Percentiles rank a stretch among this genome's conserved stretches.
Conservation (phyloP, 306 rosid genomes). For the Casuarina glauca region DNA sequence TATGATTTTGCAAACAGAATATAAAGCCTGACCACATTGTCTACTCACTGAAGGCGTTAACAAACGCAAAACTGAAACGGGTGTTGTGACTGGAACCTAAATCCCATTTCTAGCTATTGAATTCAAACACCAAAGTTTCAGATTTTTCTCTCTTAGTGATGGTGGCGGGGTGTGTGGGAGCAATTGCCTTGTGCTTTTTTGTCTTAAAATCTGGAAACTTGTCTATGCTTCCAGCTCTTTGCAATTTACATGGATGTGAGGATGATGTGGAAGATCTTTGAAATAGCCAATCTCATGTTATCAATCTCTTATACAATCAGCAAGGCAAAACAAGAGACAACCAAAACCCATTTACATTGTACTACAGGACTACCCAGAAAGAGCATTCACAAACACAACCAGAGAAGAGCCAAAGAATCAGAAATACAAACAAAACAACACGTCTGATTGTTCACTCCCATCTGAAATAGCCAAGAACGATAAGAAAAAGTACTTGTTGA, state of each 20-base stretch:
- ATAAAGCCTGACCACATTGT: not conserved
- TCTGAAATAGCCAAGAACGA: slow-evolving; percentile 26
- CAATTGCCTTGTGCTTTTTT: too few species aligned
- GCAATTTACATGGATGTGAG: too few species aligned
- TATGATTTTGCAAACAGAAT: not conserved
- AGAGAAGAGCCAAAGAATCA: slow-evolving; percentile 27
- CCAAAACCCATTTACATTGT: slow-evolving; percentile 17
- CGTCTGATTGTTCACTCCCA: slow-evolving; percentile 33
- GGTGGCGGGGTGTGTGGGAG: too few species aligned
- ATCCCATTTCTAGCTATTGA: not conserved
- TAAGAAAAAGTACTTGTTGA: slow-evolving; percentile 21
- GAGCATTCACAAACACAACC: slow-evolving; percentile 45
- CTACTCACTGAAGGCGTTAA: not conserved
- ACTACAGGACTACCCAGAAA: slow-evolving; percentile 25
- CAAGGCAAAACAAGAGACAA: slow-evolving; percentile 23
- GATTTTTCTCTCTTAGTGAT: too few species aligned
- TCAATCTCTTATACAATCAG: slow-evolving; percentile 25
- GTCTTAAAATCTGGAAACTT: too few species aligned
- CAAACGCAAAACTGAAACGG: not conserved
- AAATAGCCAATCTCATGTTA: slow-evolving; percentile 19
- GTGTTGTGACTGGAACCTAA: not conserved
- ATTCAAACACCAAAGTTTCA: too few species aligned
- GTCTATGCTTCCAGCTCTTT: too few species aligned
- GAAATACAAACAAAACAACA: slow-evolving; percentile 41
- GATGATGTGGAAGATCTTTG: not conserved